A percentile compares a stretch with the other conserved stretches of the same genome.
Conservation (phyloP, 2,329 filamentous ascomycete genomes). For the Colletotrichum tofieldiae region DNA sequence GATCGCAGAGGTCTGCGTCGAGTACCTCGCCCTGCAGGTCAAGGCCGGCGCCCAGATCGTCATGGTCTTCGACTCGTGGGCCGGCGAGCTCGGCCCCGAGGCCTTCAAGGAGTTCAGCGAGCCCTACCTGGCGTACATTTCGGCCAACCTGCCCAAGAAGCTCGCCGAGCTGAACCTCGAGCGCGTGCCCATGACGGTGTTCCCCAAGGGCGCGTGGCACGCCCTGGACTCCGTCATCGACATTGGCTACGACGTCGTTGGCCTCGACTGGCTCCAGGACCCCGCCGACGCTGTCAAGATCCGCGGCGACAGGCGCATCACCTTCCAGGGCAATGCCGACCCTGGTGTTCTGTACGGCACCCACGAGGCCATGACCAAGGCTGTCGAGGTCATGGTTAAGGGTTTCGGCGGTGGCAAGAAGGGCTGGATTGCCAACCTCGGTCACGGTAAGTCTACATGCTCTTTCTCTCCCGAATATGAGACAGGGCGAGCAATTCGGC, state of each 20-base stretch:
- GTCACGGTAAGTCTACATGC: conserved; percentile 79
- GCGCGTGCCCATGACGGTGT: conserved; percentile 95
- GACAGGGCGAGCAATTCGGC: neutral
- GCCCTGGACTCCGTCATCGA: conserved; percentile 89
- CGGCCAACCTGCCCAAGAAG: conserved; percentile 82
- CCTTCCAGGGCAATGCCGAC: conserved; percentile 95
- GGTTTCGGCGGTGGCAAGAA: conserved; percentile 89
- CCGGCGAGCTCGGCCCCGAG: conserved; percentile 88
- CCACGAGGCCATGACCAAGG: conserved; percentile 83
- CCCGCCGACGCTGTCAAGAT: conserved; percentile 87
- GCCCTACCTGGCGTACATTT: conserved; percentile 89
- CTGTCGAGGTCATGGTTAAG: conserved; percentile 87
- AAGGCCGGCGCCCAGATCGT: conserved; percentile 94
- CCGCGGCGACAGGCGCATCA: conserved; percentile 80
- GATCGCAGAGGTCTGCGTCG: conserved; percentile 94
- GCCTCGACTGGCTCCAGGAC: conserved; percentile 95
- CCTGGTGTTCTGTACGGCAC: conserved; percentile 93
- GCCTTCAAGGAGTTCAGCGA: conserved; percentile 89
- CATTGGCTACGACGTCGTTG: conserved; percentile 93
- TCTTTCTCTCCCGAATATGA: neutral
- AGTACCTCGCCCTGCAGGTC: conserved; percentile 94
- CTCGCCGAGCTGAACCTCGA: conserved; percentile 83
- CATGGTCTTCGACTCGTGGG: conserved; percentile 99
- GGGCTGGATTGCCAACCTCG: conserved; percentile 97
- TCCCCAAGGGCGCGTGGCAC: conserved; percentile 98